Percentiles rank a stretch among this genome's conserved stretches.
These are phyloP conservation scores for Neophaeococcomyces aloes DNA, from an alignment of 2,329 filamentous ascomycete species.

Conservation along the genomic window DNA sequence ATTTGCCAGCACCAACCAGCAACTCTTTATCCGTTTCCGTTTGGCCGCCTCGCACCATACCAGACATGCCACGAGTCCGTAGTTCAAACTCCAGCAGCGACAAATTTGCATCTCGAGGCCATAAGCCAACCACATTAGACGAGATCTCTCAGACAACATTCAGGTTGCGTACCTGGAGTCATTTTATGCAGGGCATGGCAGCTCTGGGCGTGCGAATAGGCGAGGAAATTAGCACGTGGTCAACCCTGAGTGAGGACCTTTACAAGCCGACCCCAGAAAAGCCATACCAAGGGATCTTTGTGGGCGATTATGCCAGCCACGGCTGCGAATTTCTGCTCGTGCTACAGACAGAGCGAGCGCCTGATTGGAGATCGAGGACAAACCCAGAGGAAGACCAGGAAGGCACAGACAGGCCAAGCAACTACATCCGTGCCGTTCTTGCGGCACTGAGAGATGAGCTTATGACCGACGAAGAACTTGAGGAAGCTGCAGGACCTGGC, in stretches of 20 bases:
- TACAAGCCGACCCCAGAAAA: conserved; percentile 73
- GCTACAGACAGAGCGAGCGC: conserved; percentile 57
- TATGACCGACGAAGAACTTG: conserved; percentile 32
- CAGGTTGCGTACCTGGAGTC: conserved; percentile 64
- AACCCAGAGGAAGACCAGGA: not conserved
- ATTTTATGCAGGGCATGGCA: conserved; percentile 42
- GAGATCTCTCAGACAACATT: conserved; percentile 63
- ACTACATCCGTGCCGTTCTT: conserved; percentile 4
- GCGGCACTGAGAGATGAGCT: conserved; percentile 3
- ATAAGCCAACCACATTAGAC: conserved; percentile 41
- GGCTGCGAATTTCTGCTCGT: conserved; percentile 82
- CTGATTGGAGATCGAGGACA: conserved; percentile 25
- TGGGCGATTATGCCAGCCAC: conserved; percentile 79
- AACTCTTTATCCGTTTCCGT: conserved; percentile 38
- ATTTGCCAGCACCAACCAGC: conserved; percentile 32
- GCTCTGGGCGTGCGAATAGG: conserved; percentile 33
- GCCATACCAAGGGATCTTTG: conserved; percentile 84
- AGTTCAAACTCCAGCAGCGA: conserved; percentile 33
- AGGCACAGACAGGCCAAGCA: not conserved
- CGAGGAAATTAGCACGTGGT: conserved; percentile 51
- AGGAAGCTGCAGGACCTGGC: conserved; percentile 22
- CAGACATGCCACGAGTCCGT: conserved; percentile 48
- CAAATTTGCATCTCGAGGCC: conserved; percentile 34
- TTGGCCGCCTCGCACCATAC: conserved; percentile 68
- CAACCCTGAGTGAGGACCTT: conserved; percentile 60